Percentiles rank a stretch among this genome's conserved stretches.
Evolutionary conservation across 2,329 filamentous ascomycete genomes (phyloP).

Genomic region (Aspergillus sp.): DNA sequence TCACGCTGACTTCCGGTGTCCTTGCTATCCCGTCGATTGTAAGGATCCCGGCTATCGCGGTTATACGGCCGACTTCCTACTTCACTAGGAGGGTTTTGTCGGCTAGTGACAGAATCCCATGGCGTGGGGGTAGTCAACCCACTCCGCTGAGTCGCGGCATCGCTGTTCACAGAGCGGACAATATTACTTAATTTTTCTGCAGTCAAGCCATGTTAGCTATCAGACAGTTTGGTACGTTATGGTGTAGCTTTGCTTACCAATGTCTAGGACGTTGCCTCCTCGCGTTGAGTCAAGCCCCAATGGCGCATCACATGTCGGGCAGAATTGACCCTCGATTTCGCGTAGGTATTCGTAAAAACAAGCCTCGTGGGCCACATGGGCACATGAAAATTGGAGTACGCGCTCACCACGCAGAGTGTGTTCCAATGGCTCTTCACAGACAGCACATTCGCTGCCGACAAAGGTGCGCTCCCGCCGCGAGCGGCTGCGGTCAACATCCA

Average conservation of each 20-base stretch:
- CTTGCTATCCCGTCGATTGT: slow-evolving; percentile 40
- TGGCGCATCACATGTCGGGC: slow-evolving; percentile 89
- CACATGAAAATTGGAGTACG: slow-evolving; percentile 91
- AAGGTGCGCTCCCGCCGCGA: slow-evolving; percentile 89
- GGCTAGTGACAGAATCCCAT: slow-evolving; percentile 52
- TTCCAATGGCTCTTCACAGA: slow-evolving; percentile 94
- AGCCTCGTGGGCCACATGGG: slow-evolving; percentile 95
- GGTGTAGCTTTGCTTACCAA: slow-evolving; percentile 59
- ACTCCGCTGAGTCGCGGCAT: slow-evolving; percentile 54
- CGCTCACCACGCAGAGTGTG: slow-evolving; percentile 92
- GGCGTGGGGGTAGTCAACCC: slow-evolving; percentile 58
- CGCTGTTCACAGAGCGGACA: slow-evolving; percentile 77
- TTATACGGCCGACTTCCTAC: slow-evolving; percentile 20
- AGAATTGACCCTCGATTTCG: slow-evolving; percentile 90
- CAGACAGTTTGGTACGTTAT: not conserved
- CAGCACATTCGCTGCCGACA: slow-evolving; percentile 89
- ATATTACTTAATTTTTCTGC: slow-evolving; percentile 93
- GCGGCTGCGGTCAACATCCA: slow-evolving; percentile 74
- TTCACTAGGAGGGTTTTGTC: slow-evolving; percentile 35
- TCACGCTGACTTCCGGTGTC: slow-evolving; percentile 44
- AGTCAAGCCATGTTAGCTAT: slow-evolving; percentile 23
- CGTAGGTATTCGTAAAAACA: slow-evolving; percentile 99
- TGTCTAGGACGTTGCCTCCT: slow-evolving; percentile 87
- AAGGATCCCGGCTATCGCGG: slow-evolving; percentile 30
- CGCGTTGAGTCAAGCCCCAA: slow-evolving; percentile 89